phyloP scores from a whole-genome alignment of 306 rosid genomes.

The Calophaca sinica region DNA sequence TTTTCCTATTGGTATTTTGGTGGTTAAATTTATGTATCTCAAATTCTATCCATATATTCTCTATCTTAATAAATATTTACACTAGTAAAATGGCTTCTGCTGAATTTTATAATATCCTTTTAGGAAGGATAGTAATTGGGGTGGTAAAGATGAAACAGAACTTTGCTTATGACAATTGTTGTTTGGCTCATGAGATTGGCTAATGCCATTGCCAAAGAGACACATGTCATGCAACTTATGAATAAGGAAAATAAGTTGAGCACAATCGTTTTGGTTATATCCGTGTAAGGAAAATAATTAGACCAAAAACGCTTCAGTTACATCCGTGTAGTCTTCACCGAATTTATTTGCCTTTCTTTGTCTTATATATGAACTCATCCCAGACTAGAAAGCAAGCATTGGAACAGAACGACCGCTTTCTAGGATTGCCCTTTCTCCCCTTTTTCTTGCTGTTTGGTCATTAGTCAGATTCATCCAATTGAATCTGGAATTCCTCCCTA shows the following conservation, averaged over 20 bases:
- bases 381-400: constrained; percentile 20
- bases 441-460: not conserved
- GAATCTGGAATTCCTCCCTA: constrained; percentile 17
- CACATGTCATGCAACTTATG: constrained; percentile 2
- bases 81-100: not conserved
- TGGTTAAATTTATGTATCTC: not conserved
- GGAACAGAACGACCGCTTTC: not conserved
- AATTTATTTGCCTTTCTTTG: constrained; percentile 7
- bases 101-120: constrained; percentile 6
- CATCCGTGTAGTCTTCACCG: not conserved
- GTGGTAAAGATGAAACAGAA: constrained; percentile 27
- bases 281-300: too few relatives aligned
- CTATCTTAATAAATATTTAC: not conserved
- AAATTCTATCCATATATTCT: not conserved
- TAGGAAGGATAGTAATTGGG: constrained; percentile 36
- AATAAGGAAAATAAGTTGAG: constrained; percentile 17
- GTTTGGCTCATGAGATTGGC: constrained; percentile 3
- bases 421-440: constrained; percentile 16
- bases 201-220: not conserved
- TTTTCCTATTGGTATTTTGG: not conserved
- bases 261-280: too few relatives aligned
- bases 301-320: constrained; percentile 18
- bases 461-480: not conserved
- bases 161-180: constrained; percentile 24
- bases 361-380: not conserved